Base-by-base conservation (phyloP, 1,284 basidiomycete genomes). In the Cerioporus squamosus region DNA sequence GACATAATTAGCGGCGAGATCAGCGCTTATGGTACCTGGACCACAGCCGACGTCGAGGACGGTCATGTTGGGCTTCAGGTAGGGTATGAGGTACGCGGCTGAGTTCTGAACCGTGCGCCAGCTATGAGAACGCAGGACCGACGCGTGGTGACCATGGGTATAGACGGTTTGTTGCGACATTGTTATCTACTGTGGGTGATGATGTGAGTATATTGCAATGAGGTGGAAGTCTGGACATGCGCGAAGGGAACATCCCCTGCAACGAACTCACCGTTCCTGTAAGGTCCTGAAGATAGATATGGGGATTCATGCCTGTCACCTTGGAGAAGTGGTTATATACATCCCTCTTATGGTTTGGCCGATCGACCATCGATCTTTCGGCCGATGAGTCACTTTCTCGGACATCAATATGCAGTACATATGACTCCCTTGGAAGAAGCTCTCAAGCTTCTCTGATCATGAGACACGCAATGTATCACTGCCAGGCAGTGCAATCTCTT, bases 1-100 rank as follows among this genome's bases (percentile, higher is more conserved):
- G 26, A 78, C 75, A 56, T 58, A 58, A 23, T 72, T 72, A 0
- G 55, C 58, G 5, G 79, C 79, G 18, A 81, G 66, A 58, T 77
- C 77, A 43, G 66, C 60, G 1, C 76, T 78, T 63, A 81, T 81
- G 14, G 77, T 79, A 0, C 79, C 80, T 0, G 79, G 79, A 0
- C 80, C 79, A 54, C 77, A 81, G 10, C 79, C 79, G 42, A 81
- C 64, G 57, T 81, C 80, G 45, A 81, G 77, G 58, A 81, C 72
- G 57, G 69, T 68, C 73, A 79, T 77, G 58, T 67, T 59, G 1
- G 77, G 75, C 36, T 74, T 67, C 55, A 81, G 68, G 45, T 70
- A 65, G 18, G 71, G 67, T 33, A 81, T 60, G 8, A 81, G 71
- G 60, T 81, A 79, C 1, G 71, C 74, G 9, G 76, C 75, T 0